phyloP scores from a whole-genome alignment of 805 yeast species.

The Yarrowia porcina region DNA sequence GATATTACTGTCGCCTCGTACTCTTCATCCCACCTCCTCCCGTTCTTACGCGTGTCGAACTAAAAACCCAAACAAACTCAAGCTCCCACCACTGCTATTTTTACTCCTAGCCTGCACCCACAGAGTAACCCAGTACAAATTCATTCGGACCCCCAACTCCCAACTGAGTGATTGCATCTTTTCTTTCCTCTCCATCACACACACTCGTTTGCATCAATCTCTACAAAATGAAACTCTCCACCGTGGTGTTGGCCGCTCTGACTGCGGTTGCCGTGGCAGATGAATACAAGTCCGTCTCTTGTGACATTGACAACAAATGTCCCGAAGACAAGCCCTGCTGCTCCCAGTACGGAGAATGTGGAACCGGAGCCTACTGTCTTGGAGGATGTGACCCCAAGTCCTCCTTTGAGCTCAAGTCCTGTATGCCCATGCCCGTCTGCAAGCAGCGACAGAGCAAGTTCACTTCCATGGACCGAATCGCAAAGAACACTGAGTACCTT shows the following conservation, averaged over 20 bases:
- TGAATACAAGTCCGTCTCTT: constrained; percentile 37
- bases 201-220: constrained; percentile 14
- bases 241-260: constrained; percentile 24
- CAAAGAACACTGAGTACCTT: constrained; percentile 46
- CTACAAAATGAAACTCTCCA: constrained; percentile 1
- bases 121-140: constrained; percentile 12
- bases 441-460: constrained; percentile 39
- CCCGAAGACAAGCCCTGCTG: constrained; percentile 86
- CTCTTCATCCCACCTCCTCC: neutral
- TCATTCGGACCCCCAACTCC: constrained; percentile 11
- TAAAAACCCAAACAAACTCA: constrained; percentile 14
- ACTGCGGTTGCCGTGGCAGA: constrained; percentile 33
- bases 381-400: constrained; percentile 83
- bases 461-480: constrained; percentile 38
- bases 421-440: constrained; percentile 86
- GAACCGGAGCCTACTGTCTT: constrained; percentile 71
- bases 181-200: neutral
- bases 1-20: neutral
- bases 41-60: neutral
- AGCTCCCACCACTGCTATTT: constrained; percentile 15
- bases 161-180: neutral
- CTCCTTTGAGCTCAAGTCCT: constrained; percentile 62
- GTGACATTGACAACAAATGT: constrained; percentile 57
- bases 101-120: constrained; percentile 22
- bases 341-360: constrained; percentile 74